Base-by-base conservation (phyloP, 768 basidiomycete species). In the Boletus sp. region DNA sequence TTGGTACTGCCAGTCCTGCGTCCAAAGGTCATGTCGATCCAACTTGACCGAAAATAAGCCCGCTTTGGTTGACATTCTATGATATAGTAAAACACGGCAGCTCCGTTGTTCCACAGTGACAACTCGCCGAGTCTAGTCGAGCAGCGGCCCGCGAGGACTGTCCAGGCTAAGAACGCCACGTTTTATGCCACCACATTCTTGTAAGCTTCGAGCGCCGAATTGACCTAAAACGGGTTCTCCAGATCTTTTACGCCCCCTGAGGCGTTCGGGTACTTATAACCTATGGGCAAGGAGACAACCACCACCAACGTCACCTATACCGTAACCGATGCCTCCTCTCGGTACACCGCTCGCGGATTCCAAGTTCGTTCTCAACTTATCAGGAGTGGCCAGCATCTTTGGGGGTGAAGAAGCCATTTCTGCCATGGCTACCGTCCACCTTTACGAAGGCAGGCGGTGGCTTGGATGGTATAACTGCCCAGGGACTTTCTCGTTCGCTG, bases 391-490 rank as follows among this genome's bases (percentile, higher is more conserved):
- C 29, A 71, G 72, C 36, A 72, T 75, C 53, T 69, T 76, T 11
- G 75, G 75, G 4, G 69, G 75, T 8, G 64, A 71, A 28, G 73
- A 75, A 56, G 72, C 70, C 5, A 64, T 75, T 24, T 64, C 72
- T 8, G 72, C 73, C 29, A 73, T 76, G 64, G 63, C 66, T 11
- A 65, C 69, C 28, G 64, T 76, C 14, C 75, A 73, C 49, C 58
- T 75, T 18, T 73, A 65, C 50, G 49, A 67, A 49, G 66, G 66
- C 24, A 66, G 69, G 49, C 67, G 64, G 37, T 76, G 70, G 71
- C 54, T 75, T 14, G 75, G 73, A 17, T 75, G 70, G 70, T 75
- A 75, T 30, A 76, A 75, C 50, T 72, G 66, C n/a, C 73, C 72
- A 0, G 75, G 74, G 32, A 66, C 57, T 10, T 71, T 69, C 36